phyloP scores from a whole-genome alignment of 1,284 basidiomycete species.

The Stygiomarasmius scandens region DNA sequence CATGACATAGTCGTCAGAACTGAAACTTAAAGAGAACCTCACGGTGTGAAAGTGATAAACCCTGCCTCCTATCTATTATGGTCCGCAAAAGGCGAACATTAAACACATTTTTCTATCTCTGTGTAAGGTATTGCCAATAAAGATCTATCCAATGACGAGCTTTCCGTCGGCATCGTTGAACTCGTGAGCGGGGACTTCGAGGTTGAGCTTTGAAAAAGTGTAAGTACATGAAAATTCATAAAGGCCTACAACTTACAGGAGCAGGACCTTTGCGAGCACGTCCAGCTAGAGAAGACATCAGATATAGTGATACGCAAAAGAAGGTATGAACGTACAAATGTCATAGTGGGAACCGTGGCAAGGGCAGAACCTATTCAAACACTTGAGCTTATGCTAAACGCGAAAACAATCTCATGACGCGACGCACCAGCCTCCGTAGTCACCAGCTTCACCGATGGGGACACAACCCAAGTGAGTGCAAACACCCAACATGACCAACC shows the following conservation, averaged over 20 bases:
- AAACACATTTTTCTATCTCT: not conserved
- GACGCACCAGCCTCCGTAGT: constrained; percentile 92
- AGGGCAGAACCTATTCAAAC: constrained; percentile 78
- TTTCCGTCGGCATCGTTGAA: constrained; percentile 90
- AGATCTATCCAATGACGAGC: constrained; percentile 82
- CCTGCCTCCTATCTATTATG: too few relatives aligned
- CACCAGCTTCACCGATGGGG: constrained; percentile 96
- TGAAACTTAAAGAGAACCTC: too few relatives aligned
- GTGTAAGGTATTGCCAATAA: not conserved
- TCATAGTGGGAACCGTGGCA: constrained; percentile 99
- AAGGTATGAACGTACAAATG: constrained; percentile 63
- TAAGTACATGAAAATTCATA: not conserved
- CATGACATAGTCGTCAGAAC: too few relatives aligned
- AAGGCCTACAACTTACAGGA: constrained; percentile 58
- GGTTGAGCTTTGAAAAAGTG: constrained; percentile 68
- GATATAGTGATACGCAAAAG: constrained; percentile 7
- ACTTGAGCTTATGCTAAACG: constrained; percentile 16
- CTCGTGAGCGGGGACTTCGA: constrained; percentile 88
- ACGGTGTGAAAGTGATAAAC: too few relatives aligned
- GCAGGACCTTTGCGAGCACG: constrained; percentile 95
- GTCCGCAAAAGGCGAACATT: not conserved
- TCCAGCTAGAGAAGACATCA: constrained; percentile 60
- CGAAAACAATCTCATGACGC: constrained; percentile 8
- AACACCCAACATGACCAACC: constrained; percentile 97
- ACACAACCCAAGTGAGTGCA: constrained; percentile 99